Evolutionary conservation across 2,329 filamentous ascomycete genomes (phyloP).

Genomic region (Piedraia hortae): DNA sequence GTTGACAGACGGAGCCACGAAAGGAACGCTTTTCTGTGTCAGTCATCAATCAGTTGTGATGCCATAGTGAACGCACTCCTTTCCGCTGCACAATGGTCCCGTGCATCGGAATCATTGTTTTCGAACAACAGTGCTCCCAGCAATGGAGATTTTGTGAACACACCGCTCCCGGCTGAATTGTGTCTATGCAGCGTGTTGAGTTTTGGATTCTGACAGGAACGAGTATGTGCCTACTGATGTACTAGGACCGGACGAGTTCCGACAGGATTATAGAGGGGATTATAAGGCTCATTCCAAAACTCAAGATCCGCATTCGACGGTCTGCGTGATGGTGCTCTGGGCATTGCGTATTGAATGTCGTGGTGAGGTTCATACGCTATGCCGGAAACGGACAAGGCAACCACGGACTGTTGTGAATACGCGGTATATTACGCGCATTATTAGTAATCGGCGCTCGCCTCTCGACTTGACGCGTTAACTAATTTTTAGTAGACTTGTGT

Average conservation of each 20-base stretch:
- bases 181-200: constrained; percentile 8
- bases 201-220: background rate
- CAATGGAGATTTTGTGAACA: constrained; percentile 34
- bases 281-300: constrained; percentile 15
- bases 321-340: too few species aligned
- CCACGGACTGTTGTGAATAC: too few species aligned
- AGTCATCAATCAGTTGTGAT: background rate
- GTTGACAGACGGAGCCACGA: constrained; percentile 73
- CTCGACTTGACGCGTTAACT: too few species aligned
- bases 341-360: too few species aligned
- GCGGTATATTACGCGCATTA: too few species aligned
- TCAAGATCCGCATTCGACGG: constrained; percentile 6
- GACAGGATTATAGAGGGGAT: constrained; percentile 25
- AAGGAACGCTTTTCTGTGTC: constrained; percentile 31
- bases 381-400: too few species aligned
- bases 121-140: constrained; percentile 44
- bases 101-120: constrained; percentile 45
- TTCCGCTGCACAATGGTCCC: constrained; percentile 58
- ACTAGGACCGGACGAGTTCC: constrained; percentile 22
- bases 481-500: too few species aligned
- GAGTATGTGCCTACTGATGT: constrained; percentile 16
- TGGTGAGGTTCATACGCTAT: too few species aligned
- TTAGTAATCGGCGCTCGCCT: too few species aligned
- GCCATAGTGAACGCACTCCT: constrained; percentile 22
- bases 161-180: constrained; percentile 16